A percentile compares a stretch with the other conserved stretches of the same genome.
phyloP scores from a whole-genome alignment of 2,329 filamentous ascomycete species.

The Penicillium sp. region DNA sequence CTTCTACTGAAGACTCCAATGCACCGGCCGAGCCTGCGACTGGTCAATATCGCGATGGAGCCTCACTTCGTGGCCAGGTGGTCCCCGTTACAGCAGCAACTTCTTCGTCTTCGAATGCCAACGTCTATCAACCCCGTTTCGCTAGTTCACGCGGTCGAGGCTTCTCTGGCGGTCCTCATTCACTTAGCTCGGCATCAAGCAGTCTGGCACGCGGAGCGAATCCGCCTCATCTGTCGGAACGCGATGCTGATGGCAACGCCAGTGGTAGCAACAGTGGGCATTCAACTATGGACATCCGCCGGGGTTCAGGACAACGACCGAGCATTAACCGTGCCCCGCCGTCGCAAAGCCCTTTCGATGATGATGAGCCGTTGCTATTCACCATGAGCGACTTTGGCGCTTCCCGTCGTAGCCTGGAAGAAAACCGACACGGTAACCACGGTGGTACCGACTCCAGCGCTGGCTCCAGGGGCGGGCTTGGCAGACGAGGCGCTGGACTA shows the following conservation, averaged over 20 bases:
- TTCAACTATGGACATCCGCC: slow-evolving; percentile 35
- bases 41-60: slow-evolving; percentile 19
- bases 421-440: slow-evolving; percentile 36
- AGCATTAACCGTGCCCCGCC: slow-evolving; percentile 33
- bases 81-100: slow-evolving; percentile 26
- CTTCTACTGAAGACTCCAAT: slow-evolving; percentile 21
- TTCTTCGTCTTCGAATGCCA: slow-evolving; percentile 33
- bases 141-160: slow-evolving; percentile 39
- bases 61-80: slow-evolving; percentile 20
- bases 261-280: slow-evolving; percentile 43
- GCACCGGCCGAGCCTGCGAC: slow-evolving; percentile 17
- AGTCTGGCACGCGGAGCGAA: slow-evolving; percentile 39
- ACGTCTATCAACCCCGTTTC: slow-evolving; percentile 40
- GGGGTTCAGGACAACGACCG: slow-evolving; percentile 35
- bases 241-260: slow-evolving; percentile 39
- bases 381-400: slow-evolving; percentile 48
- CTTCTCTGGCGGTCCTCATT: slow-evolving; percentile 37
- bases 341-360: slow-evolving; percentile 34
- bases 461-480: slow-evolving; percentile 37
- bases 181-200: slow-evolving; percentile 41
- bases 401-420: slow-evolving; percentile 44
- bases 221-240: slow-evolving; percentile 33
- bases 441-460: slow-evolving; percentile 28
- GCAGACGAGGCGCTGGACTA: slow-evolving; percentile 34
- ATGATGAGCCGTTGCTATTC: slow-evolving; percentile 47